Conservation (phyloP, 2,329 filamentous ascomycete species). For the Fusarium tanahbumbuense region DNA sequence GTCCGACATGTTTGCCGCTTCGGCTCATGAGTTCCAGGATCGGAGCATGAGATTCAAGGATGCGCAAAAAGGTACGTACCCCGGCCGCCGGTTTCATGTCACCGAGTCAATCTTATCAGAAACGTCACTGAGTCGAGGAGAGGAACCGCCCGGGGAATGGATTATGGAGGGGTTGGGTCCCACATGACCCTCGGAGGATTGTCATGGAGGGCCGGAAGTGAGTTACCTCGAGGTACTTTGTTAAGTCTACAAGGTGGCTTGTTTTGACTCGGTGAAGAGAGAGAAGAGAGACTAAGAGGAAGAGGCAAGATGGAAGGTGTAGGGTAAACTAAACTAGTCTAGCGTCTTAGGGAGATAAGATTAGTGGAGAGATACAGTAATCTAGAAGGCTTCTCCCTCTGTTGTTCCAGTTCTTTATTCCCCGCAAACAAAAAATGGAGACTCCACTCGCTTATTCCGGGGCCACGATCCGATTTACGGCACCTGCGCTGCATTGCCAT, state of each 20-base stretch:
- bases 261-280: slow-evolving; percentile 12
- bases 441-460: slow-evolving; percentile 39
- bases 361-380: background rate
- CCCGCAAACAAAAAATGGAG: slow-evolving; percentile 38
- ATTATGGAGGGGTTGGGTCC: slow-evolving; percentile 13
- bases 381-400: slow-evolving; percentile 19
- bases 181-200: slow-evolving; percentile 22
- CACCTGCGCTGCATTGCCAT: slow-evolving; percentile 2
- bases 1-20: slow-evolving; percentile 16
- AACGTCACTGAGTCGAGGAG: slow-evolving; percentile 36
- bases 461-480: slow-evolving; percentile 34
- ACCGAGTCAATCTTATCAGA: slow-evolving; percentile 36
- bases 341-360: background rate
- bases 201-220: slow-evolving; percentile 20
- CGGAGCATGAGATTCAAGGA: slow-evolving; percentile 25
- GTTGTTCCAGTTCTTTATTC: slow-evolving; percentile 8
- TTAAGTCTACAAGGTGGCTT: slow-evolving; percentile 4
- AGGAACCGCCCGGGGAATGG: background rate
- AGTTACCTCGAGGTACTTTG: slow-evolving; percentile 34
- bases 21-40: slow-evolving; percentile 38
- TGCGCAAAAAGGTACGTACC: slow-evolving; percentile 18
- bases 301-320: slow-evolving; percentile 1
- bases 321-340: slow-evolving; percentile 19
- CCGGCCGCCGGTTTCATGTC: slow-evolving; percentile 11
- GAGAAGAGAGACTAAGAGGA: too few relatives aligned